Evolutionary conservation across 2,329 filamentous ascomycete genomes (phyloP), one percentile per base, ranked within the genome.

Genomic region (Paracamarosporium sp.): DNA sequence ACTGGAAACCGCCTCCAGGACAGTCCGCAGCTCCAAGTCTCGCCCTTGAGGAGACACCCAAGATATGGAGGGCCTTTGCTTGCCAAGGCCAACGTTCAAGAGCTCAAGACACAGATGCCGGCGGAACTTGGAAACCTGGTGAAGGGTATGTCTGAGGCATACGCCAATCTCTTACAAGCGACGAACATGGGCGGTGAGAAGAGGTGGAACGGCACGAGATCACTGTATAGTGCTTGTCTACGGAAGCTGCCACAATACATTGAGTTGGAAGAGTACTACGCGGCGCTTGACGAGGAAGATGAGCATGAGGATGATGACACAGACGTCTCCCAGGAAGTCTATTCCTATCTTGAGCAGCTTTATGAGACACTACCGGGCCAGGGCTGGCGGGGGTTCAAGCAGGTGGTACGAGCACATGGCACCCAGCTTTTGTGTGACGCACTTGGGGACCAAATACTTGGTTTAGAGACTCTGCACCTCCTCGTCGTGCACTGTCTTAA

Each of bases 371-470:
- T 61, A 4, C 50, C 59, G 13, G 73, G 71, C 13, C 63, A 70
- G 25, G 77, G 75, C 20, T 81, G 79, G 77, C 63, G 69, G 5
- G 69, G 70, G 1, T 71, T 81, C 48, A 75, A 75, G 27, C 71
- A 78, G 24, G 71, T 79, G 1, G 76, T 80, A 4, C 66, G 78
- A 27, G 75, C 78, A 22, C 79, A 81, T 66, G 77, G 70, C 1
- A 69, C 80, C 1, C 66, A 71, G 9, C 54, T 78, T 11, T 25
- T 81, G 5, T 70, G 70, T 41, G 66, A 72, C 50, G 78, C 78
- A 7, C 66, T 81, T 45, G 56, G 60, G 8, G 73, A 78, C 17
- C 61, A 63, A 0, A 54, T 78, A 13, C 60, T 80, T 5, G 58
- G 60, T 5, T 48, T 64, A 6, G 62, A 67, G 13, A 67, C 59